Evolutionary conservation across 768 basidiomycete species (phyloP).

Genomic region (Obba rivulosa): DNA sequence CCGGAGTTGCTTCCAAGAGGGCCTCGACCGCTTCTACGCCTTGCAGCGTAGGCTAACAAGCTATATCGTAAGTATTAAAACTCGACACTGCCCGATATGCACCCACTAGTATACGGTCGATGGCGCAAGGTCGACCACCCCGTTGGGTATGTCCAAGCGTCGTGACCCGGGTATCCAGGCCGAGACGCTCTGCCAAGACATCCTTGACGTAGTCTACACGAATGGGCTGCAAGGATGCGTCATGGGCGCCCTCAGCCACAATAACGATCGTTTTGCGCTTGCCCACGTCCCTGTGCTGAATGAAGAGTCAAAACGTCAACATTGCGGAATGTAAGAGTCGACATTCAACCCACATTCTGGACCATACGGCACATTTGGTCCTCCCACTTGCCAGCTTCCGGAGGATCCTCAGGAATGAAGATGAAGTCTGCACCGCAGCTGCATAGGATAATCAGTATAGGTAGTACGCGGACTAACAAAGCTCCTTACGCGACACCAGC

Average conservation of each 20-base stretch:
- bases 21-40: slow-evolving; percentile 91
- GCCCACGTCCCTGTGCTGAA: slow-evolving; percentile 82
- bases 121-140: slow-evolving; percentile 90
- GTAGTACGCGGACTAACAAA: neutral
- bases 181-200: slow-evolving; percentile 78
- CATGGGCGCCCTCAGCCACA: slow-evolving; percentile 94
- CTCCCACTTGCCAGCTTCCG: slow-evolving; percentile 77
- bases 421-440: slow-evolving; percentile 94
- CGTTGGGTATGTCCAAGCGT: slow-evolving; percentile 96
- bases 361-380: slow-evolving; percentile 86
- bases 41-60: slow-evolving; percentile 83
- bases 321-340: neutral
- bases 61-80: neutral
- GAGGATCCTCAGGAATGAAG: slow-evolving; percentile 95
- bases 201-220: slow-evolving; percentile 87
- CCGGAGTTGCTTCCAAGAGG: slow-evolving; percentile 77
- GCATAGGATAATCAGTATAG: neutral
- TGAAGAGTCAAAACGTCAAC: neutral
- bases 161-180: slow-evolving; percentile 93
- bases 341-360: slow-evolving; percentile 49
- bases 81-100: too few relatives aligned
- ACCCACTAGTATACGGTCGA: slow-evolving; percentile 84
- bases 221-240: slow-evolving; percentile 86
- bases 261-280: slow-evolving; percentile 99
- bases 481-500: slow-evolving; percentile 77